Evolutionary conservation across 192 early-diverging fungal species (phyloP).

Genomic region (Pecoramyces ruminantium): DNA sequence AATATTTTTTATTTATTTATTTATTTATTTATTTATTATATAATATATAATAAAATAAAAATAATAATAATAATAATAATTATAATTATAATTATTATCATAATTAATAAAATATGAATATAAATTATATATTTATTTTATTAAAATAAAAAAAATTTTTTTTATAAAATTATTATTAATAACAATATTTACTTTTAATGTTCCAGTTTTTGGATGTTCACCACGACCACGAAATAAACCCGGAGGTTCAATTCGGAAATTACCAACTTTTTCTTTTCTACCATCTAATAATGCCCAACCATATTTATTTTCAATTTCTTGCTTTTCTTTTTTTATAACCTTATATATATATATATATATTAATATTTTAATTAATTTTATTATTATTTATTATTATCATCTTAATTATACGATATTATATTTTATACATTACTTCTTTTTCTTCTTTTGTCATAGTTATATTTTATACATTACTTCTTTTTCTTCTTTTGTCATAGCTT

Average conservation of each 20-base stretch:
- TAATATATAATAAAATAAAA: no score
- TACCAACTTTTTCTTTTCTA: slow-evolving; percentile 90
- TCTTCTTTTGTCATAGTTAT: slow-evolving; percentile 80
- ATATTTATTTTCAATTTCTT: slow-evolving; percentile 54
- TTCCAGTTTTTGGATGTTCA: slow-evolving; percentile 86
- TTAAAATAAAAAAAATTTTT: no score
- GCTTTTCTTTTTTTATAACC: slow-evolving; percentile 48
- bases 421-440: slow-evolving; percentile 7
- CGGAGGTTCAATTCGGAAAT: slow-evolving; percentile 93
- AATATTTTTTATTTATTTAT: no score
- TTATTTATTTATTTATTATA: no score
- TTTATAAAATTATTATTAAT: no score
- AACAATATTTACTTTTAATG: slow-evolving; percentile 43
- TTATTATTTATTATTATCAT: neutral
- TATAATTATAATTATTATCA: no score
- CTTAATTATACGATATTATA: neutral
- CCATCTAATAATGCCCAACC: slow-evolving; percentile 63
- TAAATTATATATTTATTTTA: no score
- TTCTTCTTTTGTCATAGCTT: slow-evolving; percentile 74
- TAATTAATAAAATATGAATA: no score
- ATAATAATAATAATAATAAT: no score
- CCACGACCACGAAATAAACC: slow-evolving; percentile 93
- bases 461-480: slow-evolving; percentile 47
- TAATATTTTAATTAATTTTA: slow-evolving; percentile 3
- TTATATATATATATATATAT: no score